These are phyloP conservation scores for Asterochloris erici DNA, from an alignment of 139 green algal species.

Conservation along the genomic window DNA sequence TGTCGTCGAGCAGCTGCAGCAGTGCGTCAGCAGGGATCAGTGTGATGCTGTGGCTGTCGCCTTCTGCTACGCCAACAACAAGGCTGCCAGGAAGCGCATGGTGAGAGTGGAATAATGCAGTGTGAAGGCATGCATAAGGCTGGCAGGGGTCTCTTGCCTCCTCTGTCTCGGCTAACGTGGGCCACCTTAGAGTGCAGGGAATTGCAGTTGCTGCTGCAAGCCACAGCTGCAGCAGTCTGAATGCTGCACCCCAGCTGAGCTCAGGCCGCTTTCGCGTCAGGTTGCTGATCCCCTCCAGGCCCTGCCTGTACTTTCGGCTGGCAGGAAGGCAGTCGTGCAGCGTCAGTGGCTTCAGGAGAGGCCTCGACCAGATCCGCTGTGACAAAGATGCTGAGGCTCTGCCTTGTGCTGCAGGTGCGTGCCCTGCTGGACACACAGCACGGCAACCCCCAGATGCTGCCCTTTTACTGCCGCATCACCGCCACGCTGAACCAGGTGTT, in stretches of 20 bases:
- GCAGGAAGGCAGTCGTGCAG: no score
- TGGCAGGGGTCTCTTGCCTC: neutral
- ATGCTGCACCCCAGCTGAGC: no score
- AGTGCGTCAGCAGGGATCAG: constrained; percentile 71
- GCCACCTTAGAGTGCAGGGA: neutral
- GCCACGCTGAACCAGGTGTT: constrained; percentile 77
- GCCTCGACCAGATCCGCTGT: neutral
- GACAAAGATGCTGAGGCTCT: neutral
- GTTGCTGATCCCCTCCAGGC: no score
- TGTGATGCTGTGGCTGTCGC: constrained; percentile 79
- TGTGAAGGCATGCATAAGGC: no score
- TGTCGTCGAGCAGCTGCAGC: constrained; percentile 66
- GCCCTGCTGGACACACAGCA: constrained; percentile 66
- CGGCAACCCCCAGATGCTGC: constrained; percentile 75
- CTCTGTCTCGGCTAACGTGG: neutral
- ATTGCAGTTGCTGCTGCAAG: no score
- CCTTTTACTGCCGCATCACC: constrained; percentile 73
- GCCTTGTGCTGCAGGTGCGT: constrained; percentile 32
- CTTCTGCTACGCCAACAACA: constrained; percentile 88
- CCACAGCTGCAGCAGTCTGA: no score
- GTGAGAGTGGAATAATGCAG: neutral
- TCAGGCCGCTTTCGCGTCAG: no score
- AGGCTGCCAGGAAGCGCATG: constrained; percentile 60
- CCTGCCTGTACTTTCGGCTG: no score
- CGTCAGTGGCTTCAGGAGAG: no score